phyloP scores from a whole-genome alignment of 2,329 filamentous ascomycete genomes.

The Furcasterigmium sp. region DNA sequence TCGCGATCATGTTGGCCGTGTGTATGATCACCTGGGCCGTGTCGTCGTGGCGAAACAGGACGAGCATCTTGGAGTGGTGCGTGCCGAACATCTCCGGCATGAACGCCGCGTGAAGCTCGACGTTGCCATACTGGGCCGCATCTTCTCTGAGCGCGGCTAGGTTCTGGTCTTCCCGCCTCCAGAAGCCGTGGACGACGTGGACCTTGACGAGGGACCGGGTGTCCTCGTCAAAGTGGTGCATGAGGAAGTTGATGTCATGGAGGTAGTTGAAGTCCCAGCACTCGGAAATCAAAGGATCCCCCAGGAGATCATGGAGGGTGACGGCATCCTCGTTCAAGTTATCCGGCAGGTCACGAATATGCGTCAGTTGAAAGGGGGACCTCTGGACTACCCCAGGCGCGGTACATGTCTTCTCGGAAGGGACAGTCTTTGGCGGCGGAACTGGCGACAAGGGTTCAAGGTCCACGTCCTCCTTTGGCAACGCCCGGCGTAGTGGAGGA shows the following conservation, averaged over 20 bases:
- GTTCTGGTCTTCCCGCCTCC: constrained; percentile 61
- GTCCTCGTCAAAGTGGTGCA: constrained; percentile 48
- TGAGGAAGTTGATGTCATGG: constrained; percentile 53
- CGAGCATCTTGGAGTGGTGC: constrained; percentile 81
- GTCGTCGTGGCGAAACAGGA: constrained; percentile 74
- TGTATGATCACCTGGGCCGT: constrained; percentile 76
- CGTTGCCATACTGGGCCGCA: constrained; percentile 58
- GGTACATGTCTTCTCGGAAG: constrained; percentile 21
- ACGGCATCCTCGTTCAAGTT: constrained; percentile 61
- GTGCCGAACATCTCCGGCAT: constrained; percentile 85
- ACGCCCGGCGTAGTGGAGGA: constrained; percentile 28
- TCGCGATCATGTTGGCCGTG: constrained; percentile 85
- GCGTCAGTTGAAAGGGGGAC: constrained; percentile 70
- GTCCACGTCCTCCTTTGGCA: too few species aligned
- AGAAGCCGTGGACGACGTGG: constrained; percentile 57
- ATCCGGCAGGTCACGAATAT: constrained; percentile 57
- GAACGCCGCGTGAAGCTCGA: constrained; percentile 66
- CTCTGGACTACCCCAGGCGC: constrained; percentile 25
- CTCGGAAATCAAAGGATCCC: constrained; percentile 67
- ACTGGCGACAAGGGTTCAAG: too few species aligned
- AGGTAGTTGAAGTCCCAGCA: constrained; percentile 68
- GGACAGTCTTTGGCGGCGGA: not conserved
- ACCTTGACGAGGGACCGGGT: constrained; percentile 42
- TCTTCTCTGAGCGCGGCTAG: constrained; percentile 54
- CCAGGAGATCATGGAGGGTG: constrained; percentile 61